Evolutionary conservation across 768 basidiomycete genomes (phyloP), one percentile per base, ranked within the genome.

Genomic region (Lentinula detonsa): DNA sequence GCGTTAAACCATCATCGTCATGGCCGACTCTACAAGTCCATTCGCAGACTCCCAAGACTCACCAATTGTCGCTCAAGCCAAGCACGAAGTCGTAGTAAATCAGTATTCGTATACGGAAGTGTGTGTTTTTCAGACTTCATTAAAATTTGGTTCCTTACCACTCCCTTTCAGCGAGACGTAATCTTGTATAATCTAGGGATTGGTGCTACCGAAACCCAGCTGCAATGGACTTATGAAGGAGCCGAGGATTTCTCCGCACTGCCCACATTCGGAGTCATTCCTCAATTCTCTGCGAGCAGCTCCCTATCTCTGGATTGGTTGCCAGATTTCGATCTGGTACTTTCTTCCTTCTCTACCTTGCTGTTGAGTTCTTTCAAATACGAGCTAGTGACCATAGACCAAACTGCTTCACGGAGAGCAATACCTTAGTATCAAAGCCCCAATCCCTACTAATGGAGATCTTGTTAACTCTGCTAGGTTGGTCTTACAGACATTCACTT

Each of bases 391-490:
- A 39, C 13, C 43, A 45, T 63, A 94, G 93, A 93, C 95, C 51
- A 98, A 93, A 74, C 79, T 99, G n/a, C 82, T 99, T 16, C 97
- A 99, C 70, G 97, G 97, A 49, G 97, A 99, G 70, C 97, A 98
- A 68, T 98, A 93, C 73, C 76, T 99, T 66, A 82, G 85, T 62
- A 92, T 99, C 72, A 88, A 90, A 67, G 86, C 77, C 1, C 87
- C 90, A 0, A 91, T 98, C 62, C 95, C 96, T 0, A 93, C 93
- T 0, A 86, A 81, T 62, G 96, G 86, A 0, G 84, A 88, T 21
- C 77, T 98, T 21, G 79, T 93, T 34, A 95, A 81, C 69, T 79
- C 90, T 64, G 82, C 86, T 5, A 81, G 88, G 87, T 86, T 70
- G 46, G 77, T 61, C 40, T 37, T 46, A 11, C n/a, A 6, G 13